A percentile compares a stretch with the other conserved stretches of the same genome.
phyloP scores from a whole-genome alignment of 2,329 filamentous ascomycete species.

The Penicillium sp. region DNA sequence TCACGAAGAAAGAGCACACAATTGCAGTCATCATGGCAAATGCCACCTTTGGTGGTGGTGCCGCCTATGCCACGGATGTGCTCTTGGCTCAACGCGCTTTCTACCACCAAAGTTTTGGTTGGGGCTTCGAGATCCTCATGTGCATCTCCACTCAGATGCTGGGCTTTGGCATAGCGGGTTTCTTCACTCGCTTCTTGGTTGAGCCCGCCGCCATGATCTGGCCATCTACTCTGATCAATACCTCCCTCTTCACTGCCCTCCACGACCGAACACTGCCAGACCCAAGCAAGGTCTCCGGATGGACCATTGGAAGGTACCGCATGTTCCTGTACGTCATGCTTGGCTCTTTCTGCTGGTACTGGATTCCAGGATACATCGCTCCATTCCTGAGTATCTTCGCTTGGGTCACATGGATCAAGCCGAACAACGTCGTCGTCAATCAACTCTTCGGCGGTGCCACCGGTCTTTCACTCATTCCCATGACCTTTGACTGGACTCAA shows the following conservation, averaged over 20 bases:
- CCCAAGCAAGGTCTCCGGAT: constrained; percentile 61
- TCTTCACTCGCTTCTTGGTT: constrained; percentile 64
- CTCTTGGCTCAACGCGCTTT: constrained; percentile 71
- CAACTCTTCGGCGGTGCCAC: constrained; percentile 46
- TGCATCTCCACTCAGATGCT: constrained; percentile 69
- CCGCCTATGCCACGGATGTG: constrained; percentile 72
- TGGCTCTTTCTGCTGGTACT: constrained; percentile 66
- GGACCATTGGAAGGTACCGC: constrained; percentile 65
- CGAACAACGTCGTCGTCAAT: constrained; percentile 68
- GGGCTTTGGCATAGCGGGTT: constrained; percentile 69
- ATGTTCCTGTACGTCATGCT: constrained; percentile 64
- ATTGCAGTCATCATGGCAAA: constrained; percentile 59
- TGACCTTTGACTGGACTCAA: constrained; percentile 71
- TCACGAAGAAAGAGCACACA: constrained; percentile 52
- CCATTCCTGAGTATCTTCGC: constrained; percentile 71
- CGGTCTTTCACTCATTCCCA: constrained; percentile 23
- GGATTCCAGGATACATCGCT: constrained; percentile 69
- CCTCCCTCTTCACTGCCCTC: constrained; percentile 71
- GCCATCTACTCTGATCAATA: constrained; percentile 67
- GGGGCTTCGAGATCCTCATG: constrained; percentile 66
- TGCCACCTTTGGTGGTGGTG: constrained; percentile 63
- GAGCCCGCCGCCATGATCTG: constrained; percentile 69
- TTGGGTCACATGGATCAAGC: constrained; percentile 71
- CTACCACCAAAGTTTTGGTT: constrained; percentile 70
- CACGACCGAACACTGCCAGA: constrained; percentile 64